Conservation (phyloP, 805 yeast genomes). For the Wickerhamiella slavikovae region DNA sequence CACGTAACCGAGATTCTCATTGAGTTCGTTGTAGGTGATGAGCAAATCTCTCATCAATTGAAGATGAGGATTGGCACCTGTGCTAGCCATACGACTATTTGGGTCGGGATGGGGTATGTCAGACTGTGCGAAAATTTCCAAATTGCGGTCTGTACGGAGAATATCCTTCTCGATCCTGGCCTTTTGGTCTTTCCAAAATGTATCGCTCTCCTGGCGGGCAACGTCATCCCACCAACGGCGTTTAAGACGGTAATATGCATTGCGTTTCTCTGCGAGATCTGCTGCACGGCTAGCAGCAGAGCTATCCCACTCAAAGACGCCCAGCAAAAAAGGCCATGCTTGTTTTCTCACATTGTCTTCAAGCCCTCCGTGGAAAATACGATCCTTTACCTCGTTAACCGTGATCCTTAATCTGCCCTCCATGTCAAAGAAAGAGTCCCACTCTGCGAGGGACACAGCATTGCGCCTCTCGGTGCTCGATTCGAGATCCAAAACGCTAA, state of each 20-base stretch:
- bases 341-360: conserved; percentile 36
- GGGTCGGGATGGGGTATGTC: conserved; percentile 22
- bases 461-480: conserved; percentile 44
- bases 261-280: conserved; percentile 31
- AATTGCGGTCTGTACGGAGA: conserved; percentile 68
- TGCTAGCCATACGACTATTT: conserved; percentile 33
- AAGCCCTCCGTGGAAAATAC: conserved; percentile 83
- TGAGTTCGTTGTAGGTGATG: conserved; percentile 69
- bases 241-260: conserved; percentile 37
- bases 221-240: conserved; percentile 53
- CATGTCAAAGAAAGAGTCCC: conserved; percentile 69
- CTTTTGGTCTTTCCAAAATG: conserved; percentile 77
- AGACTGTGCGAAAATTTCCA: conserved; percentile 39
- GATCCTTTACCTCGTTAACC: conserved; percentile 52
- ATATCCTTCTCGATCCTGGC: conserved; percentile 85
- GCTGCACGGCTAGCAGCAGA: conserved; percentile 45
- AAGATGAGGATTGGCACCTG: conserved; percentile 62
- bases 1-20: conserved; percentile 73
- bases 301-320: conserved; percentile 78
- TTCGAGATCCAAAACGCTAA: conserved; percentile 25
- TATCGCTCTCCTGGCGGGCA: conserved; percentile 32
- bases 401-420: conserved; percentile 60
- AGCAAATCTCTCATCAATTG: conserved; percentile 53
- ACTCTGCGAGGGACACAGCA: conserved; percentile 48
- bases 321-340: conserved; percentile 75